Evolutionary conservation across 2,329 filamentous ascomycete genomes (phyloP).

Genomic region (Coniochaeta sp.): DNA sequence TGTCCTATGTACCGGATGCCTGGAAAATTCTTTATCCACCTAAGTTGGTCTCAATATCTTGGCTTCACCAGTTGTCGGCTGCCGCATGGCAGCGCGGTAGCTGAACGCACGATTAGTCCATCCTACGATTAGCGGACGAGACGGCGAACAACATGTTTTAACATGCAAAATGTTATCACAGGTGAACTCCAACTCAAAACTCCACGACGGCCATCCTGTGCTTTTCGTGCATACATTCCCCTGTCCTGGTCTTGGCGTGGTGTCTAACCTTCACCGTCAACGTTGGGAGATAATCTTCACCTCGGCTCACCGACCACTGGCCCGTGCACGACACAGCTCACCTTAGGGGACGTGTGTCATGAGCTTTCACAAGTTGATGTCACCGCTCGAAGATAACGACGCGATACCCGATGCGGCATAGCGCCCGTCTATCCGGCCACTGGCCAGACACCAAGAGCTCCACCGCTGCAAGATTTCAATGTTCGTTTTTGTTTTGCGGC

Average conservation of each 20-base stretch:
- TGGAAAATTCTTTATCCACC: too few relatives aligned
- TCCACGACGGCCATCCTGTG: not conserved
- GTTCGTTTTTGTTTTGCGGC: constrained; percentile 3
- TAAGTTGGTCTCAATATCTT: too few relatives aligned
- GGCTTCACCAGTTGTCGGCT: too few relatives aligned
- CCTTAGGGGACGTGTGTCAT: not conserved
- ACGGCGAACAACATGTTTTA: too few relatives aligned
- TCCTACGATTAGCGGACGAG: too few relatives aligned
- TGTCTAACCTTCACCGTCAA: not conserved
- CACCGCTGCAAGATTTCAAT: not conserved
- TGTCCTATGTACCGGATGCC: too few relatives aligned
- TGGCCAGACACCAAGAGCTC: constrained; percentile 4
- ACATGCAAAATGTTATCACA: too few relatives aligned
- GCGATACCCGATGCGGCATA: not conserved
- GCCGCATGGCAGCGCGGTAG: too few relatives aligned
- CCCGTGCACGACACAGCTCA: not conserved
- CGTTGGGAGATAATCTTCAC: not conserved
- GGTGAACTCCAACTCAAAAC: too few relatives aligned
- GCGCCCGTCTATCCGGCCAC: not conserved
- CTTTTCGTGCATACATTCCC: not conserved
- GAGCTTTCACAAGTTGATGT: not conserved
- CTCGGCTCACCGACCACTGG: not conserved
- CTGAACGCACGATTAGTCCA: too few relatives aligned
- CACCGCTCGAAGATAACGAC: not conserved
- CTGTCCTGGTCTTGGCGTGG: too few relatives aligned